These are phyloP conservation scores for Irpex rosettiformis DNA, from an alignment of 1,284 basidiomycete genomes.

Conservation along the genomic window DNA sequence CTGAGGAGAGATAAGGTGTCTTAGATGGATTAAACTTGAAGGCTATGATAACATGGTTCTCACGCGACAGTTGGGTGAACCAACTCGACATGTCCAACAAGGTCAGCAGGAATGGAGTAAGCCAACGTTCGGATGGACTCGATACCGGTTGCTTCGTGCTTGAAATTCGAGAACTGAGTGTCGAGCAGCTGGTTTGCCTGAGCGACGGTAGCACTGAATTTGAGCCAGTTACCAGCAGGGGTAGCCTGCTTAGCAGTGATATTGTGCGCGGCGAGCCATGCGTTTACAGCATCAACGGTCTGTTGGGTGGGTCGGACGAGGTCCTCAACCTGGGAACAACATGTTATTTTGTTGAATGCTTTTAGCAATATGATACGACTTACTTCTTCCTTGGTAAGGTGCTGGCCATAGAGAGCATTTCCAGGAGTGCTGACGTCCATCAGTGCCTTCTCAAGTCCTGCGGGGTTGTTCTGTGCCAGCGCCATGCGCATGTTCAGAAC, in stretches of 20 bases:
- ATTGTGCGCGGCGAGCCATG: slow-evolving; percentile 35
- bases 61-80: slow-evolving; percentile 39
- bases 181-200: slow-evolving; percentile 37
- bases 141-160: slow-evolving; percentile 30
- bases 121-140: slow-evolving; percentile 34
- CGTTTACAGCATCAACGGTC: slow-evolving; percentile 32
- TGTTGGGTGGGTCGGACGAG: slow-evolving; percentile 35
- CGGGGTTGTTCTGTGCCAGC: slow-evolving; percentile 31
- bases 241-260: slow-evolving; percentile 30
- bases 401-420: slow-evolving; percentile 30
- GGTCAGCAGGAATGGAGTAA: slow-evolving; percentile 38
- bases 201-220: slow-evolving; percentile 34
- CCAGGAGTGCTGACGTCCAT: slow-evolving; percentile 33
- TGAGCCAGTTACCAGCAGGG: slow-evolving; percentile 39
- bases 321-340: slow-evolving; percentile 30
- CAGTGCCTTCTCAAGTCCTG: slow-evolving; percentile 33
- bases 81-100: slow-evolving; percentile 35
- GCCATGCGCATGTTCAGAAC: slow-evolving; percentile 32
- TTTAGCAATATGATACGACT: neutral
- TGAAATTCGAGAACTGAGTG: slow-evolving; percentile 36
- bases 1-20: neutral
- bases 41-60: slow-evolving; percentile 2
- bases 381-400: slow-evolving; percentile 34
- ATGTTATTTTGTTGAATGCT: neutral
- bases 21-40: too few species aligned